phyloP scores from a whole-genome alignment of 371 early-diverging fungal genomes.

The Entomophthora muscae region DNA sequence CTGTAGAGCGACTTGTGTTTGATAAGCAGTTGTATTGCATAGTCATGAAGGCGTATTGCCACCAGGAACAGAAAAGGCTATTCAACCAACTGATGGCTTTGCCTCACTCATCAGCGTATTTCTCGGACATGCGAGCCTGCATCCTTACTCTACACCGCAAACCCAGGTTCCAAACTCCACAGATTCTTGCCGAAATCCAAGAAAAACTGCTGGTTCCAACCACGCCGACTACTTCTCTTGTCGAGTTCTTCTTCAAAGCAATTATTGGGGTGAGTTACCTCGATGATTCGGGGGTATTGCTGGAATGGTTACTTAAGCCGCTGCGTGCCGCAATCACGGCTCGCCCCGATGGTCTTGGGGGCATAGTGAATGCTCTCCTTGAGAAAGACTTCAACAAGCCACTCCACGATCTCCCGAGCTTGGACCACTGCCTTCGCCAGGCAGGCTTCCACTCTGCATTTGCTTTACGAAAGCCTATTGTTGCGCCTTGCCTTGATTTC shows the following conservation, averaged over 20 bases:
- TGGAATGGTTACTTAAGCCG: background rate
- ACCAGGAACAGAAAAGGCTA: background rate
- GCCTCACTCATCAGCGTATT: background rate
- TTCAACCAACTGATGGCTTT: background rate
- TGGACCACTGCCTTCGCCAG: background rate
- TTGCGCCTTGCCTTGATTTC: background rate
- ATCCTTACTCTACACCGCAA: background rate
- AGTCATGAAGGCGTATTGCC: background rate
- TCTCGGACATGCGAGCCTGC: background rate
- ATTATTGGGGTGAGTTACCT: background rate
- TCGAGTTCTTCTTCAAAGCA: background rate
- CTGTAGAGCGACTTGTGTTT: background rate
- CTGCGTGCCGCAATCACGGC: background rate
- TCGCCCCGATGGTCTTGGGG: background rate
- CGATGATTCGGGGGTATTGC: background rate
- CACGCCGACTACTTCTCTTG: background rate
- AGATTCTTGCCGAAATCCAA: background rate
- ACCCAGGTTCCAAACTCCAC: background rate
- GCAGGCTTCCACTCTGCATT: background rate
- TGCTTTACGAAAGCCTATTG: background rate
- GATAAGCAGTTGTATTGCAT: background rate
- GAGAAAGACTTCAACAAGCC: background rate
- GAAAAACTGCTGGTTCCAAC: background rate
- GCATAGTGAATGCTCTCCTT: background rate
- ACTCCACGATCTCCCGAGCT: no score